Evolutionary conservation across 176 grass and related monocot species (phyloP).

Genomic region (Hsuehochloa calcarea): DNA sequence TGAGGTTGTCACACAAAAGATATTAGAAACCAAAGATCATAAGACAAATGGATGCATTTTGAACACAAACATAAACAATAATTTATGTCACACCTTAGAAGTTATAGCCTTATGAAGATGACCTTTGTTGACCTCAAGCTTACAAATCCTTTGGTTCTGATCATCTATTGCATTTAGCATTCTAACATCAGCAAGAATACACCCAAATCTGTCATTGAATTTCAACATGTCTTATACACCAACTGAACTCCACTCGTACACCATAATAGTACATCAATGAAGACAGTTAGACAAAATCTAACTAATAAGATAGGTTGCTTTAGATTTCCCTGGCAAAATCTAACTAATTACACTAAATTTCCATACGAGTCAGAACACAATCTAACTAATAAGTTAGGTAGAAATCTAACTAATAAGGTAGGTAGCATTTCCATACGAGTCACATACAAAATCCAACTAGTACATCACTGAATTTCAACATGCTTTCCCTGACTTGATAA

Average conservation of each 20-base stretch:
- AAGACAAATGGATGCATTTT: neutral
- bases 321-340: no score
- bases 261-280: neutral
- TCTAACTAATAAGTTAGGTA: no score
- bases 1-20: neutral
- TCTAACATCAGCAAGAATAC: neutral
- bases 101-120: conserved; percentile 16
- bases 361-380: no score
- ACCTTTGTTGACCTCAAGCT: no score
- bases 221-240: neutral
- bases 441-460: no score
- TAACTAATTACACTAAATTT: no score
- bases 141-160: no score
- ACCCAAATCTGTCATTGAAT: neutral
- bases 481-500: neutral
- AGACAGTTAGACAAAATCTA: no score
- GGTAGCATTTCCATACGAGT: no score
- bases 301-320: no score
- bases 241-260: neutral
- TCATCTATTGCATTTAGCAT: neutral
- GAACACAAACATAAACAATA: neutral
- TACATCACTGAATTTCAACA: no score
- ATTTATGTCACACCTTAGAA: conserved; percentile 20
- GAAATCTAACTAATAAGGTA: no score
- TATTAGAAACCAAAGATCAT: neutral